These are phyloP conservation scores for Candida maesae DNA, from an alignment of 805 yeast genomes.

Conservation along the genomic window DNA sequence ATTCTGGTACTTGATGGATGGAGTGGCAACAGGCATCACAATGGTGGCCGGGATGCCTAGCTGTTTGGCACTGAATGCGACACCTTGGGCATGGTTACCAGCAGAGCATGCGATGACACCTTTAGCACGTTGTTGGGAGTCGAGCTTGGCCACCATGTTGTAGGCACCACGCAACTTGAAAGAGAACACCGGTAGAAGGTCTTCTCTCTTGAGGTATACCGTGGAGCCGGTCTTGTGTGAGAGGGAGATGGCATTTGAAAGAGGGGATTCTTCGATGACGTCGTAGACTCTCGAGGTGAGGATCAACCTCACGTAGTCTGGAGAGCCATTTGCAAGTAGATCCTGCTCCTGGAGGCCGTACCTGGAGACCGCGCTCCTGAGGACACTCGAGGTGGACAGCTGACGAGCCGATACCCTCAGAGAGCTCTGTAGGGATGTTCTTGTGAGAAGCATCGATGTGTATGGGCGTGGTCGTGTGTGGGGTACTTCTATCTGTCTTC, in stretches of 20 bases:
- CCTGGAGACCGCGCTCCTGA: not conserved
- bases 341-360: constrained; percentile 41
- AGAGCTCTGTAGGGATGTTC: not conserved
- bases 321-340: constrained; percentile 57
- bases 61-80: constrained; percentile 84
- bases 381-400: not conserved
- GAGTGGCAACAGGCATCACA: constrained; percentile 97
- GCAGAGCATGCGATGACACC: constrained; percentile 99
- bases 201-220: constrained; percentile 84
- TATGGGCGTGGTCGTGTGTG: no score
- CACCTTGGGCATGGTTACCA: constrained; percentile 99
- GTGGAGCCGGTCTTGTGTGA: constrained; percentile 74
- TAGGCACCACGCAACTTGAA: constrained; percentile 97
- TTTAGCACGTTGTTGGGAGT: constrained; percentile 49
- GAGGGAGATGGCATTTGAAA: constrained; percentile 68
- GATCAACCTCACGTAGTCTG: constrained; percentile 91
- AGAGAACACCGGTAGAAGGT: constrained; percentile 88
- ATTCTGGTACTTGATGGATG: constrained; percentile 88
- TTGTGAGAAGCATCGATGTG: not conserved
- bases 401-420: not conserved
- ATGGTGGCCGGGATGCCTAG: constrained; percentile 91
- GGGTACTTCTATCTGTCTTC: not conserved
- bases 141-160: constrained; percentile 90
- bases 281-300: constrained; percentile 93
- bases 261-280: constrained; percentile 87